Base-by-base conservation (phyloP, 1,139 yeast species). In the Candida tetrigidarum region DNA sequence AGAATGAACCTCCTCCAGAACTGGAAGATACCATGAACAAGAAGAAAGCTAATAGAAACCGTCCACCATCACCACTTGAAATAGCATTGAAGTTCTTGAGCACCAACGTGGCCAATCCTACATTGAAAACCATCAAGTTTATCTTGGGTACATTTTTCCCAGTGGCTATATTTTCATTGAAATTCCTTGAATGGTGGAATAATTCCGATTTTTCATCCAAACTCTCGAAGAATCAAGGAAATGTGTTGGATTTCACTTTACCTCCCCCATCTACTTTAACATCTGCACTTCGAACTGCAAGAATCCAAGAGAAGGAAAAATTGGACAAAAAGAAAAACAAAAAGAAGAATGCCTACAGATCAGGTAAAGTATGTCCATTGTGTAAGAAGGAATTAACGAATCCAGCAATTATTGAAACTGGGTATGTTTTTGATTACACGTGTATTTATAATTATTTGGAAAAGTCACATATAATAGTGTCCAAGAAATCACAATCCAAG, bases 141-240 rank as follows among this genome's bases (percentile, higher is more conserved):
- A 44, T 74, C 1, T 66, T 79, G 22, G 83, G 79, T 25, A 80
- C 80, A 1, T 71, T 87, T 25, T 81, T 93, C 67, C 98, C 98
- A 0, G 77, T 87, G 0, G 89, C 96, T 2, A 86, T 93, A 48
- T 92, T 93, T 61, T 62, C 86, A 28, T 75, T 93, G 51, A 90
- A 91, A 64, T 90, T 93, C 55, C 75, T 91, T 43, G 98, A 93
- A 63, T 92, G 98, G 98, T 92, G 97, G 96, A 84, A 85, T 50
- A 80, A 88, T 37, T 83, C 92, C 14, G 90, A 87, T 51, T 79
- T 90, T 56, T 84, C 90, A 1, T 69, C 77, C 5, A 83, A 83
- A 54, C 64, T 89, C 39, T 69, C 81, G 9, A 80, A 79, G 52
- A 78, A 74, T 41, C 77, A 75, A 45, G 71, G 83, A 5, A 75